A percentile compares a stretch with the other conserved stretches of the same genome.
Conservation (phyloP, 2,329 filamentous ascomycete species). For the Diplodia intermedia region DNA sequence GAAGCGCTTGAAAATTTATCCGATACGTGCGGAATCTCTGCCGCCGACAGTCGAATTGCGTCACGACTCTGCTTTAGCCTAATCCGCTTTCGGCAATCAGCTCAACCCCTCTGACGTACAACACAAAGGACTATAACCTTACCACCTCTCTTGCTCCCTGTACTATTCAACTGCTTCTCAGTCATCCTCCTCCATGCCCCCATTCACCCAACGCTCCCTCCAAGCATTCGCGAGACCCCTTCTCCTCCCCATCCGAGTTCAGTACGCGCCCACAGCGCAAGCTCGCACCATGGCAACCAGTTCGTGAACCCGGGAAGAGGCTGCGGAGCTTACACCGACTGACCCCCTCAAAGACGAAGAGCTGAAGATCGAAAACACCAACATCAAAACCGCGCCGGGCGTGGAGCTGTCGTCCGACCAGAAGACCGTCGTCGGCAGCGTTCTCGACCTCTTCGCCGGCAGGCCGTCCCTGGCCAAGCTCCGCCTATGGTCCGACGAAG, state of each 20-base stretch:
- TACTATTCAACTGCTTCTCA: neutral
- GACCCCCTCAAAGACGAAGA: neutral
- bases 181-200: conserved; percentile 2
- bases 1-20: neutral
- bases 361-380: conserved; percentile 61
- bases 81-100: conserved; percentile 24
- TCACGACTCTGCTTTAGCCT: conserved; percentile 27
- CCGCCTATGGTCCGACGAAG: conserved; percentile 65
- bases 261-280: conserved; percentile 33
- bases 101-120: conserved; percentile 22
- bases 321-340: neutral
- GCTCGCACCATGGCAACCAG: conserved; percentile 43
- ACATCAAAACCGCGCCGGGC: conserved; percentile 60
- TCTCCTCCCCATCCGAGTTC: neutral
- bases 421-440: conserved; percentile 62
- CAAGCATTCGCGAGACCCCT: conserved; percentile 7
- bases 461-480: conserved; percentile 66
- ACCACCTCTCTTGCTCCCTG: neutral
- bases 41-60: conserved; percentile 11
- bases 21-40: neutral
- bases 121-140: neutral
- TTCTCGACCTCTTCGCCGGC: conserved; percentile 69
- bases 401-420: conserved; percentile 60
- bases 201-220: neutral
- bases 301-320: conserved; percentile 18